Base-by-base conservation (phyloP, 2,329 filamentous ascomycete species). In the Arthrocladium fulminans region DNA sequence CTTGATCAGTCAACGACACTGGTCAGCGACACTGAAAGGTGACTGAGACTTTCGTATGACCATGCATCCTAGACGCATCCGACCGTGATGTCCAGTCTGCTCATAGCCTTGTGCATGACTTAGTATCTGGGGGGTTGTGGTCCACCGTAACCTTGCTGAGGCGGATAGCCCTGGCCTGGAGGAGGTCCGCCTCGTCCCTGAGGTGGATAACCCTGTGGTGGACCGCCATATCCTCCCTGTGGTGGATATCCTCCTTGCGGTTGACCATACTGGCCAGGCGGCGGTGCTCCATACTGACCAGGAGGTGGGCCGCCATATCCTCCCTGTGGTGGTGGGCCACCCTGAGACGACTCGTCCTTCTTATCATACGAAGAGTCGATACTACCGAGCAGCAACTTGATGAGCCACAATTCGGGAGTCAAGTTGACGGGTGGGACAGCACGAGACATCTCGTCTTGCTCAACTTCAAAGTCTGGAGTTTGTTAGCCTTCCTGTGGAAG, bases 341-440 rank as follows among this genome's bases (percentile, higher is more conserved):
- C 63, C 53, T 67, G 67, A 4, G 64, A 62, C 62, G 79, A 78
- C 63, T 83, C 80, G 54, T 83, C 80, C 62, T 83, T 80, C 57
- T 71, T 73, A 55, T 83, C 80, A 56, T 83, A 83, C 17, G 76
- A 79, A 20, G 73, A 69, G 59, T 84, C 81, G 59, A 84, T 81
- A 30, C 79, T 75, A 51, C 81, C 81, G 22, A 84, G 75, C 44
- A 84, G 76, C 50, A 84, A 71, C 65, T 84, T 84, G 54, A 80
- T 73, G 57, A 81, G 71, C 80, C 80, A 83, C 46, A 82, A 73
- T 56, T 83, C 79, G 8, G 79, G 77, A 3, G 79, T 81, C 34
- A 83, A 66, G 55, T 82, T 73, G 23, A 83, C 74, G 2, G 79
- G 78, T 6, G 79, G 79, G 50, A 75, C 73, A 23, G 77, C 76